Percentiles rank a stretch among this genome's conserved stretches.
Evolutionary conservation across 2,329 filamentous ascomycete species (phyloP).

Genomic region (Acephala macrosclerotiorum): DNA sequence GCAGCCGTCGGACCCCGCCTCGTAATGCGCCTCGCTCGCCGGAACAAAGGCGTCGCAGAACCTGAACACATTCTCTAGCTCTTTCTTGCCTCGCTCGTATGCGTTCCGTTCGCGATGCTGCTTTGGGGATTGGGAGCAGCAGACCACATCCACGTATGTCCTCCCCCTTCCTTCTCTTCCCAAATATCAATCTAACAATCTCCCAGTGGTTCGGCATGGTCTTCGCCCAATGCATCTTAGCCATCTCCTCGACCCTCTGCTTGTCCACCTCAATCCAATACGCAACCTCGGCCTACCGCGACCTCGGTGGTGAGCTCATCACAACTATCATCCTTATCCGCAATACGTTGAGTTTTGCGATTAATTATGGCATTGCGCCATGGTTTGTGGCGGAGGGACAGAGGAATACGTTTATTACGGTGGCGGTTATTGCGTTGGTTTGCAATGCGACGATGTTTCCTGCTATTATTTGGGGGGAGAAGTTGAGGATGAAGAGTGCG

Average conservation of each 20-base stretch:
- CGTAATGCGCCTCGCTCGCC: slow-evolving; percentile 45
- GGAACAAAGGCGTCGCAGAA: slow-evolving; percentile 48
- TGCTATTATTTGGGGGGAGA: slow-evolving; percentile 33
- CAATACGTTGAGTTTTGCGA: slow-evolving; percentile 57
- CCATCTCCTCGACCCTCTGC: slow-evolving; percentile 43
- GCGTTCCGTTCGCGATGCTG: slow-evolving; percentile 52
- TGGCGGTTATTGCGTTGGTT: slow-evolving; percentile 42
- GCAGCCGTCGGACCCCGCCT: slow-evolving; percentile 28
- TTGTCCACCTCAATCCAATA: slow-evolving; percentile 54
- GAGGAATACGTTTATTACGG: slow-evolving; percentile 52
- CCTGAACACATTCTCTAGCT: slow-evolving; percentile 43
- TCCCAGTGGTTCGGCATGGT: slow-evolving; percentile 49
- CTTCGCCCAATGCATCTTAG: slow-evolving; percentile 54
- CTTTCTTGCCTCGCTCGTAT: slow-evolving; percentile 45
- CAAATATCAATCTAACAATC: no score
- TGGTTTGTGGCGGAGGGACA: slow-evolving; percentile 50
- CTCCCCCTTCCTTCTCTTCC: no score
- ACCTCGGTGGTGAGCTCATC: slow-evolving; percentile 54
- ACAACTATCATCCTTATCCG: slow-evolving; percentile 55
- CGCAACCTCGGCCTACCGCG: slow-evolving; percentile 54
- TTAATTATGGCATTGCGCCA: slow-evolving; percentile 57
- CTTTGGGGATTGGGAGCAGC: slow-evolving; percentile 59
- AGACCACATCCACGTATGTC: slow-evolving; percentile 47
- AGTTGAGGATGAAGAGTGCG: slow-evolving; percentile 31
- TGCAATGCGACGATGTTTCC: slow-evolving; percentile 35